These are phyloP conservation scores for Rhynchospora tenuis DNA, from an alignment of 176 grass and related monocot genomes.

Conservation along the genomic window DNA sequence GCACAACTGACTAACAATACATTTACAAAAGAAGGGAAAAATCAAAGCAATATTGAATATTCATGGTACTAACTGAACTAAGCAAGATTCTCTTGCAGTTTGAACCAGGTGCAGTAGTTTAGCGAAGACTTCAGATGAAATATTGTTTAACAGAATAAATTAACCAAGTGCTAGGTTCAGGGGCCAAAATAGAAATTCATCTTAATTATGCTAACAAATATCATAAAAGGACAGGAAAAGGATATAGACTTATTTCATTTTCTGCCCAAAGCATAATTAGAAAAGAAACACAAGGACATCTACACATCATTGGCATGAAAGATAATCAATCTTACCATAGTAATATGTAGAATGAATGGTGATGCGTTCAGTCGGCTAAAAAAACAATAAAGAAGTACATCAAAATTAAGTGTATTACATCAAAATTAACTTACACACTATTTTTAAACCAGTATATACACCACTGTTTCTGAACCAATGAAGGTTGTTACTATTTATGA, in stretches of 20 bases:
- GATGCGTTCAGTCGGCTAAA: constrained; percentile 81
- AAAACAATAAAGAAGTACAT: constrained; percentile 23
- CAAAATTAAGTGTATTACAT: no score
- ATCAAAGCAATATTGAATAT: not conserved
- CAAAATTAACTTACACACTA: not conserved
- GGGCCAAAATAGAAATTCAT: not conserved
- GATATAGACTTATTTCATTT: not conserved
- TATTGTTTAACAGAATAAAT: not conserved
- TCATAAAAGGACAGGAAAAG: not conserved
- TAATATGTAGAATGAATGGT: constrained; percentile 82
- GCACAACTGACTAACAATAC: not conserved
- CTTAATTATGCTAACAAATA: not conserved
- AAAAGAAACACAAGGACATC: not conserved
- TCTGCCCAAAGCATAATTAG: not conserved
- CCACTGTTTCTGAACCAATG: not conserved
- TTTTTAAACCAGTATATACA: not conserved
- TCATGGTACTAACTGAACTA: not conserved
- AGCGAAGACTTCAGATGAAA: not conserved
- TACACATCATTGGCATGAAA: not conserved
- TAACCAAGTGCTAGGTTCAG: not conserved
- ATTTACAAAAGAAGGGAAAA: not conserved
- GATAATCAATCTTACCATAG: constrained; percentile 52
- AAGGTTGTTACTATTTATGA: not conserved
- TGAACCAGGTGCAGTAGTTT: not conserved
- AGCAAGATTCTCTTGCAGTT: not conserved